phyloP scores from a whole-genome alignment of 176 grass and related monocot species.

The Elaeis guineensis region DNA sequence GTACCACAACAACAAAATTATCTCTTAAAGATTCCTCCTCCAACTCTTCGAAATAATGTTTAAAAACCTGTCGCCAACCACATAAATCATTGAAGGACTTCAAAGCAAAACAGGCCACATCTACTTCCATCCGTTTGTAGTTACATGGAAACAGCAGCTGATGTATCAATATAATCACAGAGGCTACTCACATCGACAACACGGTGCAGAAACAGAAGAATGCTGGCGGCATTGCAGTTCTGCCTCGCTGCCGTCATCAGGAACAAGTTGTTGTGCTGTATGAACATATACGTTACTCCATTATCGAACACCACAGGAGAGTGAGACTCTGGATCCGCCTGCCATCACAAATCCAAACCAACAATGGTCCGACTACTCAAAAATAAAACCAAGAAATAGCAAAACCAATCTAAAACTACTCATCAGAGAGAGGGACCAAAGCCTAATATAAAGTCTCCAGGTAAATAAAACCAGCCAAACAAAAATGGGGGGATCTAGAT shows the following conservation, averaged over 20 bases:
- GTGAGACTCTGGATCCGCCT: conserved; percentile 75
- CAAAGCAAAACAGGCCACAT: too few relatives aligned
- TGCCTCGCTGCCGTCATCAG: conserved; percentile 83
- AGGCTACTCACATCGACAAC: conserved; percentile 54
- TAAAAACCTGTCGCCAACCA: conserved; percentile 53
- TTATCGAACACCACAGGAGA: conserved; percentile 88
- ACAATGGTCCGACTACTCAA: too few relatives aligned
- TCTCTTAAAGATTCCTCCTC: conserved; percentile 96
- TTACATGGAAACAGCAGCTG: not conserved
- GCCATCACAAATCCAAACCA: conserved; percentile 5
- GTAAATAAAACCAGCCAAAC: too few relatives aligned
- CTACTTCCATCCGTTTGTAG: too few relatives aligned
- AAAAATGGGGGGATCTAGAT: too few relatives aligned
- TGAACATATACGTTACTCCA: conserved; percentile 96
- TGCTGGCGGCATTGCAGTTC: conserved; percentile 95
- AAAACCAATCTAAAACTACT: too few relatives aligned
- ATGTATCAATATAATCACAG: not conserved
- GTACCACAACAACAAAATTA: conserved; percentile 98
- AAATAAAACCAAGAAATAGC: too few relatives aligned
- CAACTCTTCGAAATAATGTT: conserved; percentile 97
- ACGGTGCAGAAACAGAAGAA: conserved; percentile 88
- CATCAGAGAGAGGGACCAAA: too few relatives aligned
- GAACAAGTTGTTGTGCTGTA: conserved; percentile 96
- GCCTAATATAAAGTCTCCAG: too few relatives aligned
- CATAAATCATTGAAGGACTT: too few relatives aligned